phyloP scores from a whole-genome alignment of 371 early-diverging fungal species.

The Mortierella sp. region DNA sequence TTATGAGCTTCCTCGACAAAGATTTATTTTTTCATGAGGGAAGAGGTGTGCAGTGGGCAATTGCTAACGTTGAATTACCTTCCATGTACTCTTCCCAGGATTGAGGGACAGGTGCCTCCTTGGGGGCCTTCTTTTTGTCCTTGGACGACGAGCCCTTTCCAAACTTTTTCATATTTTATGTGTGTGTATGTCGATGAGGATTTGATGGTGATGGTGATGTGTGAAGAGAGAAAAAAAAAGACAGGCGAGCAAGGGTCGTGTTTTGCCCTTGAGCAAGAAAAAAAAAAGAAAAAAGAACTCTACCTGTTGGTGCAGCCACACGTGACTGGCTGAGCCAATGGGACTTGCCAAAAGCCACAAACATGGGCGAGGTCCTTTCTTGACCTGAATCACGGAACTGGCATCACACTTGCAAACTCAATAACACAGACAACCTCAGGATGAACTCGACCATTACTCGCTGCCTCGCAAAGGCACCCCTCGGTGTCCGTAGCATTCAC shows the following conservation, averaged over 20 bases:
- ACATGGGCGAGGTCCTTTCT: conserved; percentile 10
- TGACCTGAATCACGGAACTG: neutral
- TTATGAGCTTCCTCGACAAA: neutral
- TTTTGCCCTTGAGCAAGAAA: neutral
- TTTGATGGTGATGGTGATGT: neutral
- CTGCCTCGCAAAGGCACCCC: conserved; percentile 33
- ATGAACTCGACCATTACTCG: conserved; percentile 46
- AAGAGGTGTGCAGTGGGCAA: neutral
- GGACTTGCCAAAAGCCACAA: conserved; percentile 2
- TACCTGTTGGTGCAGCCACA: too few species aligned
- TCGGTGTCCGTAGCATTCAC: conserved; percentile 36
- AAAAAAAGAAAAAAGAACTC: neutral
- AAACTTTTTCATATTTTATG: conserved; percentile 34
- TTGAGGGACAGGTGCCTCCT: conserved; percentile 36
- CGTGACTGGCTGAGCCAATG: neutral
- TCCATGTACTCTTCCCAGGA: conserved; percentile 60
- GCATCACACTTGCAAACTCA: neutral
- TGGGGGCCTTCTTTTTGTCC: conserved; percentile 52
- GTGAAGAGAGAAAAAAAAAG: neutral
- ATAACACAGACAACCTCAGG: neutral
- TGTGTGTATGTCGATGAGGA: neutral
- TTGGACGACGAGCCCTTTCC: conserved; percentile 33
- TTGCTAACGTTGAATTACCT: conserved; percentile 27
- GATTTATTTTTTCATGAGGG: neutral
- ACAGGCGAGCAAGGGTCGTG: neutral